Evolutionary conservation across 2,329 filamentous ascomycete genomes (phyloP).

Genomic region (Colletotrichum viniferum): DNA sequence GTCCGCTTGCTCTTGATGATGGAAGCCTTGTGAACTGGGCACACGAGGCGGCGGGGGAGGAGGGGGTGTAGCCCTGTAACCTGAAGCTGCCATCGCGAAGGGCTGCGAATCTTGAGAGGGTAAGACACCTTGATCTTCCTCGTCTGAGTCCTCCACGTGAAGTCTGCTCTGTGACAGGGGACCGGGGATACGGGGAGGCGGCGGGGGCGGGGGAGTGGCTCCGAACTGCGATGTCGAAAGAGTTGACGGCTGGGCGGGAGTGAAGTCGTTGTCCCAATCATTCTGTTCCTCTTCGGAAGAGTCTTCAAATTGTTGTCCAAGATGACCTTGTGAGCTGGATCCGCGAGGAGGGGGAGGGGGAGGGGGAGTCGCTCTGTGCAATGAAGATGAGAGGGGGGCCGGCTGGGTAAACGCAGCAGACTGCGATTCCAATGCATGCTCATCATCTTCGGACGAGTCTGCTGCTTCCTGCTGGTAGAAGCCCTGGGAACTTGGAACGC

Average conservation of each 20-base stretch:
- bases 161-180: background rate
- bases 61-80: background rate
- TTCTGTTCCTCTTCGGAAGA: background rate
- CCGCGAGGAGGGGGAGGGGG: background rate
- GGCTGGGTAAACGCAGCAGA: background rate
- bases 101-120: background rate
- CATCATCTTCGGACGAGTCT: background rate
- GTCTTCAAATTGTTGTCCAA: background rate
- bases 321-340: background rate
- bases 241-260: background rate
- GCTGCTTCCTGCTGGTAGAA: background rate
- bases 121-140: constrained; percentile 9
- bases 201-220: background rate
- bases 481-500: background rate
- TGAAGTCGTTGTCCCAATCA: background rate
- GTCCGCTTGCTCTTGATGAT: constrained; percentile 17
- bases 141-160: background rate
- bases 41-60: background rate
- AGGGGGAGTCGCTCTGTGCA: background rate
- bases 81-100: background rate
- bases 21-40: background rate
- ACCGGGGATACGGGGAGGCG: background rate
- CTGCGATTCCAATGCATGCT: background rate
- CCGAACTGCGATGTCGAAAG: background rate
- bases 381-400: background rate